A percentile compares a stretch with the other conserved stretches of the same genome.
These are phyloP conservation scores for Aspergillus persii DNA, from an alignment of 2,329 filamentous ascomycete genomes.

Conservation along the genomic window DNA sequence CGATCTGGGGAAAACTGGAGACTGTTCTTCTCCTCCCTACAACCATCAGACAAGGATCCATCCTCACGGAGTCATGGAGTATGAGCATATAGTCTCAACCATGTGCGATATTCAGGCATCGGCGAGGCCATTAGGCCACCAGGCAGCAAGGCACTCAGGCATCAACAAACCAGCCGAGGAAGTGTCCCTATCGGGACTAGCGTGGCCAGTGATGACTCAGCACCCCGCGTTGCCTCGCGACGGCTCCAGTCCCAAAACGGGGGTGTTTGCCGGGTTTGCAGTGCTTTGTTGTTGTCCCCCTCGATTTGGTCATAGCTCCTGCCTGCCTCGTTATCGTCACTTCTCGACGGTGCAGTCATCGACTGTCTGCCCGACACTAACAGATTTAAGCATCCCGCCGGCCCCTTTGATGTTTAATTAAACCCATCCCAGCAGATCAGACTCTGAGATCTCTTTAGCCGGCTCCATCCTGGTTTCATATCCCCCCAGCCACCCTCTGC, in stretches of 20 bases:
- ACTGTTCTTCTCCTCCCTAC: not conserved
- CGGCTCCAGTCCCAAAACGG: not conserved
- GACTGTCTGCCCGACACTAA: not conserved
- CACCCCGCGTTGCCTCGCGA: constrained; percentile 11
- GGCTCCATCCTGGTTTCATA: constrained; percentile 13
- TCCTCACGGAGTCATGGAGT: too few species aligned
- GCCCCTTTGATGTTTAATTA: constrained; percentile 1
- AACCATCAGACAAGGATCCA: too few species aligned
- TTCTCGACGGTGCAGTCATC: not conserved
- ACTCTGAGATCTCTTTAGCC: constrained; percentile 14
- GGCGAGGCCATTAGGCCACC: too few species aligned
- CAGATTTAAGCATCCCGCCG: constrained; percentile 10
- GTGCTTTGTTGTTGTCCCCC: constrained; percentile 10
- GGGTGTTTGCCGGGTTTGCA: constrained; percentile 13
- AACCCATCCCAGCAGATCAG: not conserved
- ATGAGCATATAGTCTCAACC: too few species aligned
- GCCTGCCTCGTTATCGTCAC: not conserved
- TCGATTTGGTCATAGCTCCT: constrained; percentile 1
- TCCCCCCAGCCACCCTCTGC: constrained; percentile 16
- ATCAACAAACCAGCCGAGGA: not conserved
- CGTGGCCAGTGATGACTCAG: not conserved
- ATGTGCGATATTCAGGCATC: too few species aligned
- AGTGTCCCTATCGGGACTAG: not conserved
- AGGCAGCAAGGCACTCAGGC: not conserved
- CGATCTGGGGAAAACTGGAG: not conserved